Evolutionary conservation across 148 eudicot species (phyloP).

Genomic region (Rhododendron kiyosumense): DNA sequence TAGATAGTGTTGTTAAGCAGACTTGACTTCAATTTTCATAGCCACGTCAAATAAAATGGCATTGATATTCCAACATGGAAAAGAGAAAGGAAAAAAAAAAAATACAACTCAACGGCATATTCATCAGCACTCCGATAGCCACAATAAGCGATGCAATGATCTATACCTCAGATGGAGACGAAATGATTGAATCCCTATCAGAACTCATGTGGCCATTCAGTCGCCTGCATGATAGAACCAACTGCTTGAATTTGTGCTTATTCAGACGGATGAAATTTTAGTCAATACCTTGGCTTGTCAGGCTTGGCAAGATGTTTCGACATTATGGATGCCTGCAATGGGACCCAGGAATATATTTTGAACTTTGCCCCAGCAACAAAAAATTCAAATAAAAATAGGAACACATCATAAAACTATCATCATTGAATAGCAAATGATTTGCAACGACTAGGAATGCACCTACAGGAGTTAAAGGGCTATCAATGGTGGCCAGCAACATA

Average conservation of each 20-base stretch:
- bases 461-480: background rate
- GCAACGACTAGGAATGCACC: background rate
- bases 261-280: background rate
- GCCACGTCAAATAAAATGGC: background rate
- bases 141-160: background rate
- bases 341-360: background rate
- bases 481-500: background rate
- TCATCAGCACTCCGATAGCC: background rate
- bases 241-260: background rate
- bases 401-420: background rate
- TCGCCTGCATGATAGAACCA: slow-evolving; percentile 30
- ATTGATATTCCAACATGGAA: background rate
- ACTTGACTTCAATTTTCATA: too few species aligned
- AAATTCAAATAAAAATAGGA: background rate
- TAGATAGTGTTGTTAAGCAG: background rate
- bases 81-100: background rate
- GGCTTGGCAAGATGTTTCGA: slow-evolving; percentile 67
- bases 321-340: slow-evolving; percentile 77
- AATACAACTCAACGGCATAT: background rate
- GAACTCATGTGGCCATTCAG: slow-evolving; percentile 34
- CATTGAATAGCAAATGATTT: slow-evolving; percentile 4
- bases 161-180: slow-evolving; percentile 40
- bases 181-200: slow-evolving; percentile 43
- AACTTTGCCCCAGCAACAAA: too few species aligned
- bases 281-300: slow-evolving; percentile 61